Conservation (phyloP, 2,329 filamentous ascomycete genomes). For the Fusarium cicatricum region DNA sequence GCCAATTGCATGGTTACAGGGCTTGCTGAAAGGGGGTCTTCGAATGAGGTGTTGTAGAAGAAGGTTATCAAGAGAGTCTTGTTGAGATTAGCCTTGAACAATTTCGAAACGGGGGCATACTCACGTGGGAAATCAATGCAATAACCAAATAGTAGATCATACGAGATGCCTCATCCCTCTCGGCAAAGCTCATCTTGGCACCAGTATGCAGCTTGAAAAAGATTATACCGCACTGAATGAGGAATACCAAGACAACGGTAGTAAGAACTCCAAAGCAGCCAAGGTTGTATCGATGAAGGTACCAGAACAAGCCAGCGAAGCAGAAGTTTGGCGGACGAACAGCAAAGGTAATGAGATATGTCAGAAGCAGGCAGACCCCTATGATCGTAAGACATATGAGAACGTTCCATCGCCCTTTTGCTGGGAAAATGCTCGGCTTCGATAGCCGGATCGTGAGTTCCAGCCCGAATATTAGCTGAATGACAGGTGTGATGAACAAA, state of each 20-base stretch:
- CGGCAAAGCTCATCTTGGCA: constrained; percentile 62
- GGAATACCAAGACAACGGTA: constrained; percentile 58
- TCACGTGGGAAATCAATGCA: constrained; percentile 65
- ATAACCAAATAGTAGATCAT: constrained; percentile 74
- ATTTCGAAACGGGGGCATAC: constrained; percentile 36
- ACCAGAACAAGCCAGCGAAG: constrained; percentile 74
- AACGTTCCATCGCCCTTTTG: constrained; percentile 67
- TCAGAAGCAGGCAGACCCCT: constrained; percentile 59
- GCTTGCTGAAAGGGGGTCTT: constrained; percentile 46
- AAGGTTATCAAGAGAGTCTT: constrained; percentile 69
- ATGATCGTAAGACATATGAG: constrained; percentile 63
- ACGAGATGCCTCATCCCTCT: constrained; percentile 70
- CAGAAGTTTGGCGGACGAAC: constrained; percentile 66
- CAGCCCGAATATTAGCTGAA: constrained; percentile 71
- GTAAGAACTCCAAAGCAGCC: constrained; percentile 64
- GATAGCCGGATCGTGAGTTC: constrained; percentile 67
- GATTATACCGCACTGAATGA: constrained; percentile 61
- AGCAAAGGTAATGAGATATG: constrained; percentile 66
- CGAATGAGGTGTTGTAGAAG: constrained; percentile 65
- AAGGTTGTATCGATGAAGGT: constrained; percentile 67
- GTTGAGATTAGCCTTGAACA: constrained; percentile 44
- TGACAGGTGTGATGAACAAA: constrained; percentile 71
- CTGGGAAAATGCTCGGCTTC: constrained; percentile 62
- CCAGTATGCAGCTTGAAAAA: constrained; percentile 65
- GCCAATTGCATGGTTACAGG: constrained; percentile 58